Evolutionary conservation across 2,329 filamentous ascomycete genomes (phyloP), one percentile per base, ranked within the genome.

Genomic region (Elsinoe necatrix): DNA sequence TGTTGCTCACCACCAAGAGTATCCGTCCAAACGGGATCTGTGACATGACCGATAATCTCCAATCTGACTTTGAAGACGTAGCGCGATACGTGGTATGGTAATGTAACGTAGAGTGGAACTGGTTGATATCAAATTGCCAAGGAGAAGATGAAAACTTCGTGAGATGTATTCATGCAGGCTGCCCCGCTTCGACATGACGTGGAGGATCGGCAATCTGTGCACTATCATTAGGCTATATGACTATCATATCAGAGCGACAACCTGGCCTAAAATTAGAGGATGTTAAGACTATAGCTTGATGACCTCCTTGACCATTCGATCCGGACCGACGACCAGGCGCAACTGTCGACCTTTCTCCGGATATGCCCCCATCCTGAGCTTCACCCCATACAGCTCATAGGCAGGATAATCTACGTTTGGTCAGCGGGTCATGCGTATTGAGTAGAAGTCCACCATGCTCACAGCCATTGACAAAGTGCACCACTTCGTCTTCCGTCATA

Each of bases 401-500:
- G 76, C 78, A 11, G 80, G 79, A 64, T 76, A 77, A 57, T 70
- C 69, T 69, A 52, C 7, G 20, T n/a, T 41, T 34, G 4, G 48
- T 55, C 29, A 55, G 50, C 29, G 27, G 5, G 20, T 21, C 1
- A 3, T 25, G 37, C 18, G 25, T 16, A 16, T 34, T 3, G 39
- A 31, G 11, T 8, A 48, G 11, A 27, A 35, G 58, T 25, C 21
- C 9, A 9, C 23, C 41, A 45, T 70, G 27, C 77, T 61, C 66
- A 80, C 77, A 83, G 61, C 82, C 82, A 66, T 85, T 79, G 14
- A 88, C 87, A 69, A 95, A 95, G 47, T 78, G 75, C 57, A 82
- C 76, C 42, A 95, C 88, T 68, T 92, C 80, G 57, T 89, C 85
- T 63, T 88, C 84, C 1, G 82, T 86, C 91, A 95, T 95, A 27